phyloP scores from a whole-genome alignment of 2,329 filamentous ascomycete species.

The Pseudogymnoascus destructans region DNA sequence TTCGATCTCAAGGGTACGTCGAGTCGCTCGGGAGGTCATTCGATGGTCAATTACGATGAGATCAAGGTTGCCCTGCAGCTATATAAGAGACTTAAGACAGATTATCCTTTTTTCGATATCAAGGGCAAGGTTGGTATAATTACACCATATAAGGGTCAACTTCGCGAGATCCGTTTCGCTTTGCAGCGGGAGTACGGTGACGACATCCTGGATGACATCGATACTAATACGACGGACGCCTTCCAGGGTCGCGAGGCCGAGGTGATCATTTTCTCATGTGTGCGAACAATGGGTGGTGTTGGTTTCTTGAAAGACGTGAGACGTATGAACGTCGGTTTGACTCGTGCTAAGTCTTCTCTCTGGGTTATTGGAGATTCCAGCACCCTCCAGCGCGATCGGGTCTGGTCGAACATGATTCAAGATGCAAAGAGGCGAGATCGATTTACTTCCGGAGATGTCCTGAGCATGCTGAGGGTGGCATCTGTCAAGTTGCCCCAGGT shows the following conservation, averaged over 20 bases:
- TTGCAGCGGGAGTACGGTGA: constrained; percentile 66
- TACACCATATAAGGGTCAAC: constrained; percentile 91
- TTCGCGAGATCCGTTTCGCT: constrained; percentile 62
- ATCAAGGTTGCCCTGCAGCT: constrained; percentile 75
- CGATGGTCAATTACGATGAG: constrained; percentile 79
- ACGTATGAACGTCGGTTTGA: constrained; percentile 98
- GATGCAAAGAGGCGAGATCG: constrained; percentile 63
- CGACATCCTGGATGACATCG: constrained; percentile 61
- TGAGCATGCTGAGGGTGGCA: constrained; percentile 39
- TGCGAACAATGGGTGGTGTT: constrained; percentile 85
- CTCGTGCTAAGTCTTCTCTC: constrained; percentile 87
- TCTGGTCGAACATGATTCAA: constrained; percentile 76
- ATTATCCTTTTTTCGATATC: constrained; percentile 58
- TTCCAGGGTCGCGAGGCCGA: constrained; percentile 96
- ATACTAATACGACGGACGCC: constrained; percentile 98
- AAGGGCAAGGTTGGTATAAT: constrained; percentile 87
- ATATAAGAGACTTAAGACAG: constrained; percentile 64
- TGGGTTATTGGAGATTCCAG: constrained; percentile 93
- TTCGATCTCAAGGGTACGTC: constrained; percentile 86
- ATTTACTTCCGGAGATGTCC: constrained; percentile 59
- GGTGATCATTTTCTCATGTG: constrained; percentile 97
- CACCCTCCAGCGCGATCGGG: constrained; percentile 74
- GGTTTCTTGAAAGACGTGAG: constrained; percentile 97
- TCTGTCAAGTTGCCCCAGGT: not conserved
- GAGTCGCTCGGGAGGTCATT: constrained; percentile 70